Evolutionary conservation across 140 eudicot genomes (phyloP).

Genomic region (Flaveria floridana): DNA sequence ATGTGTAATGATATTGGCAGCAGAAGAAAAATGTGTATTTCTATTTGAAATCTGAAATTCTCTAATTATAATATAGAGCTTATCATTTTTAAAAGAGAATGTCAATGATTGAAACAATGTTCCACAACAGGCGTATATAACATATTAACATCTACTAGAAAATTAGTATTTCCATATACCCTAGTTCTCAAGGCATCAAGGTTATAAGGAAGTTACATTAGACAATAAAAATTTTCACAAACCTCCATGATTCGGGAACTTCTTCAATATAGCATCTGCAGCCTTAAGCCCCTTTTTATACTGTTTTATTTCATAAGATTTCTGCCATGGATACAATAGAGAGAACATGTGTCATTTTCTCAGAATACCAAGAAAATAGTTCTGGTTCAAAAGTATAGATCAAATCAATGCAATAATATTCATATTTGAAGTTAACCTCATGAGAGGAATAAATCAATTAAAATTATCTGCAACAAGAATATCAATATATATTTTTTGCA

Average conservation of each 20-base stretch:
- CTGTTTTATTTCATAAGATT: conserved; percentile 97
- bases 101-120: not conserved
- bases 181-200: not conserved
- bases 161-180: conserved; percentile 4
- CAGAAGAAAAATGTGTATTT: not conserved
- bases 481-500: not conserved
- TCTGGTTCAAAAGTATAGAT: conserved; percentile 25
- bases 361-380: not conserved
- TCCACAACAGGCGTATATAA: not conserved
- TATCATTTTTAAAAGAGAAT: not conserved
- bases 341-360: conserved; percentile 19
- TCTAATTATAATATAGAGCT: not conserved
- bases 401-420: conserved; percentile 12
- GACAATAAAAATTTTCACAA: conserved; percentile 27
- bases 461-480: not conserved
- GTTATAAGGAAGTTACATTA: not conserved
- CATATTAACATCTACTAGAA: not conserved
- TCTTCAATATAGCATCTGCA: conserved; percentile 89
- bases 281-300: conserved; percentile 98
- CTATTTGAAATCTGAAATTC: not conserved
- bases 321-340: conserved; percentile 49
- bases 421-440: conserved; percentile 4
- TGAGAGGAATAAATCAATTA: not conserved
- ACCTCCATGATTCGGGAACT: conserved; percentile 99
- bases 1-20: not conserved